A percentile compares a stretch with the other conserved stretches of the same genome.
Conservation (phyloP, 345 rosid species). For the Zanthoxylum bungeanum region DNA sequence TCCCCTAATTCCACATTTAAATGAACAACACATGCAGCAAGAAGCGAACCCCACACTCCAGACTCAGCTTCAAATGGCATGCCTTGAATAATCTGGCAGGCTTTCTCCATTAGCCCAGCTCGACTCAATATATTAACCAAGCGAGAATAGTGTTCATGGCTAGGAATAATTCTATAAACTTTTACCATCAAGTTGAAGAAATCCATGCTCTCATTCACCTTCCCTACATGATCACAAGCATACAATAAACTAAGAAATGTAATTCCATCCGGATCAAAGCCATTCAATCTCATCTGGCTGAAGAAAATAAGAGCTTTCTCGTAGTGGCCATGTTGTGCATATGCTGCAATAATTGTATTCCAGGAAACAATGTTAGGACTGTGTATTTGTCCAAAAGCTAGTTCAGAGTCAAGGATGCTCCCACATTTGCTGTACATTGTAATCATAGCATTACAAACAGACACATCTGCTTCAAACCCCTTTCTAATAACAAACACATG, state of each 20-base stretch:
- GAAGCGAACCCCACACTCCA: constrained; percentile 28
- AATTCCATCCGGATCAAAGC: constrained; percentile 25
- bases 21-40: constrained; percentile 25
- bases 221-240: too few species aligned
- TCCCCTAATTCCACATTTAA: constrained; percentile 28
- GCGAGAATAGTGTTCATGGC: constrained; percentile 29
- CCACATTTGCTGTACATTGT: constrained; percentile 33
- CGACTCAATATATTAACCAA: too few species aligned
- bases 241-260: constrained; percentile 31
- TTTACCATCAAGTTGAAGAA: constrained; percentile 21
- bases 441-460: constrained; percentile 29
- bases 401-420: constrained; percentile 26
- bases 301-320: constrained; percentile 22
- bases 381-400: constrained; percentile 22
- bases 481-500: constrained; percentile 18
- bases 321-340: constrained; percentile 29
- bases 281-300: constrained; percentile 15
- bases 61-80: constrained; percentile 27
- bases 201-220: constrained; percentile 22
- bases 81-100: constrained; percentile 18
- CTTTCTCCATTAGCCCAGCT: constrained; percentile 32
- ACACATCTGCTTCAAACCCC: constrained; percentile 21
- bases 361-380: constrained; percentile 23
- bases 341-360: constrained; percentile 29
- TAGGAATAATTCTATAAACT: constrained; percentile 15